Evolutionary conservation across 2,329 filamentous ascomycete genomes (phyloP), one percentile per base, ranked within the genome.

Genomic region (Alternaria sp.): DNA sequence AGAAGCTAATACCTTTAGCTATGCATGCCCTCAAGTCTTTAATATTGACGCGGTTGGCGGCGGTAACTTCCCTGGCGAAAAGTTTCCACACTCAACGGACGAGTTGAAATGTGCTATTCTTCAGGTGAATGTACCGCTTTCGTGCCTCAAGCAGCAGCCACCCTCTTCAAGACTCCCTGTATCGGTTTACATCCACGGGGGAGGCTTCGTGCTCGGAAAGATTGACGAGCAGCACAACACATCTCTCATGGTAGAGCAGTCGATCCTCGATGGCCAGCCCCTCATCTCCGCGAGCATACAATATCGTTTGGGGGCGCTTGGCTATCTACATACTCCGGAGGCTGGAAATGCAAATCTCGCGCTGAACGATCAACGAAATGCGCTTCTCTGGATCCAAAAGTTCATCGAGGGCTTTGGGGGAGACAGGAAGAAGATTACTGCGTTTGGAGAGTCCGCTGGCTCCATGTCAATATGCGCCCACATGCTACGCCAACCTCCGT

Each of bases 101-200:
- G 74, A 76, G 43, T 66, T 64, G 52, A 26, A 65, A 40, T 69
- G 69, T 40, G 57, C 73, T 10, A 72, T 69, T 10, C 50, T 74
- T 1, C 70, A 74, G 45, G 36, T 75, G 36, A 74, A 74, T n/a
- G 57, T 74, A 5, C 74, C 73, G 1, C 52, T 73, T 5, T 23
- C 46, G 11, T 45, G 17, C 15, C 65, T 74, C 1, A 28, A 68
- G 32, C 26, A 43, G 26, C 56, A 28, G 19, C 15, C 5, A 26
- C n/a, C 56, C 19, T 7, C 36, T 15, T 15, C 54, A 25, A 65
- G 66, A 2, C 74, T 86, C 0, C 86, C 85, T 0, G 84, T 87
- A 0, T 69, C 86, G 17, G 76, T 84, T 1, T 86, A 85, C 64
- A 81, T 87, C 11, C 85, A 87, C 62, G 86, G 86, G 3, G 85